Evolutionary conservation across 2,329 filamentous ascomycete species (phyloP), one percentile per base, ranked within the genome.

Genomic region (Talaromyces amestolkiae): DNA sequence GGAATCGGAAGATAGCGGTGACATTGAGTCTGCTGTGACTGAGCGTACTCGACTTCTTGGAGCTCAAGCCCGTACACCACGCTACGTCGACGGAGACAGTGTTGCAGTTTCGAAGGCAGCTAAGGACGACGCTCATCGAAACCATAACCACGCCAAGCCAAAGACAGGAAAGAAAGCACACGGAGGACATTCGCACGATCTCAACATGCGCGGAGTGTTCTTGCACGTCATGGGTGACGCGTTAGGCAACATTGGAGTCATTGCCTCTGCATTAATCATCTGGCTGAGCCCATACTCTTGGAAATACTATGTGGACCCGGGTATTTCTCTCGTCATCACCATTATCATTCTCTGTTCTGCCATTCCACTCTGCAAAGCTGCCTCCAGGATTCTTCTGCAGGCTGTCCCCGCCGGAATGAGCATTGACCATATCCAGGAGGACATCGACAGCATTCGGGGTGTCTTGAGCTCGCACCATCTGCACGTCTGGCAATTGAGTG

Each of bases 401-500:
- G 95, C 94, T 2, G 96, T 95, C 0, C 95, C 95, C 0, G 89
- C 93, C 66, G 91, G 94, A 63, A 89, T 99, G 72, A 89, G 89
- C 70, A 87, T 97, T 65, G 90, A 93, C 69, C 91, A 98, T 66
- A 94, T 99, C 77, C 91, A 92, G 70, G 89, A 94, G 70, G 95
- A 99, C 75, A 97, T 99, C 63, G 87, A 93, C 74, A 81, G 86
- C 17, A 87, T 99, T 6, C 90, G 91, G 0, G 93, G 93, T 49
- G 91, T 99, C 58, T 83, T 95, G 67, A 92, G 91, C 75, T 97
- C 93, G 74, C 95, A 99, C 79, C 94, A 99, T 76, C 85, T 99
- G 24, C 95, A 99, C 76, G 93, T 99, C 68, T 99, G 95, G 95
- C 94, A 98, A 78, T 86, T 99, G 39, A 96, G 91, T 17, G 94